A percentile compares a stretch with the other conserved stretches of the same genome.
Conservation (phyloP, 2,329 filamentous ascomycete genomes). For the Stenocarpella maydis region DNA sequence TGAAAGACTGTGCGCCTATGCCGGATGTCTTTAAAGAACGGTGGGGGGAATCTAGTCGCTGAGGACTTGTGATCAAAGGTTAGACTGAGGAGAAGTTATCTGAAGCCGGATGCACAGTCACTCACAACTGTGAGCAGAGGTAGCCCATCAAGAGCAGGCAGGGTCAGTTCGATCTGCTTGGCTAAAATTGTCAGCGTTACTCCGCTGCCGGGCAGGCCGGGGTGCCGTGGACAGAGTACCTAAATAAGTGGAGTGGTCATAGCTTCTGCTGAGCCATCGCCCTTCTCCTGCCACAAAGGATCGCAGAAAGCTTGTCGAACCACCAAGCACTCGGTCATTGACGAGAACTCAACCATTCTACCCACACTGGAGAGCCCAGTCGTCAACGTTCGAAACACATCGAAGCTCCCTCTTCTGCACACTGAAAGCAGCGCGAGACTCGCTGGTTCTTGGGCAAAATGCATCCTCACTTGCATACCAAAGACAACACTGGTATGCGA, state of each 20-base stretch:
- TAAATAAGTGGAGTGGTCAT: conserved; percentile 34
- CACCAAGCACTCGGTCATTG: not conserved
- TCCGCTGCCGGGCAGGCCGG: not conserved
- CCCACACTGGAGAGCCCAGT: not conserved
- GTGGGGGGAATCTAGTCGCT: not conserved
- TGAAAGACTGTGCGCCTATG: not conserved
- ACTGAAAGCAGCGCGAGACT: not conserved
- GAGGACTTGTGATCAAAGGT: not conserved
- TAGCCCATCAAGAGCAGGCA: no score
- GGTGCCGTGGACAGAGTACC: not conserved
- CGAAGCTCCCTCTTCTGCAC: not conserved
- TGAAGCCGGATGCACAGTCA: not conserved
- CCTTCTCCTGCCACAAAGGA: not conserved
- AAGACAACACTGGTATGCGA: conserved; percentile 81
- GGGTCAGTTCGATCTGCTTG: conserved; percentile 1
- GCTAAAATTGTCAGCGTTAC: conserved; percentile 17
- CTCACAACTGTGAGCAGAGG: not conserved
- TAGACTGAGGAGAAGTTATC: not conserved
- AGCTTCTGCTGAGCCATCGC: conserved; percentile 20
- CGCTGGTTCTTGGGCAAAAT: conserved; percentile 60
- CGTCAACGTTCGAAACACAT: not conserved
- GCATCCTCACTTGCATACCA: conserved; percentile 97
- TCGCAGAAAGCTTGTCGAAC: conserved; percentile 25
- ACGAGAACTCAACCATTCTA: not conserved
- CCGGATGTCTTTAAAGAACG: not conserved